Percentiles rank a stretch among this genome's conserved stretches.
Evolutionary conservation across 2,329 filamentous ascomycete species (phyloP).

Genomic region (Trichophyton rubrum): DNA sequence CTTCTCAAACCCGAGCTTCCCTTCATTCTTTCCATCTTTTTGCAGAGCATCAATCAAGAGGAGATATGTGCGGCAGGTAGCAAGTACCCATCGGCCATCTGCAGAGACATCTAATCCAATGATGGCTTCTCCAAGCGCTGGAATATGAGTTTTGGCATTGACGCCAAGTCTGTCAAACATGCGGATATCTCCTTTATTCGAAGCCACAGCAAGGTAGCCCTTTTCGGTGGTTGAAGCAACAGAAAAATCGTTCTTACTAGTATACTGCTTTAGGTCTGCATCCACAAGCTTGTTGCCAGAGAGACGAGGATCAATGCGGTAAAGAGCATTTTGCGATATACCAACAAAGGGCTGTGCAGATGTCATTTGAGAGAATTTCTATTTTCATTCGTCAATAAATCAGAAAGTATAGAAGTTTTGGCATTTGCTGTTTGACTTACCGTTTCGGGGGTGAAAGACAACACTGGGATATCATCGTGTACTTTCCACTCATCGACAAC

Average conservation of each 20-base stretch:
- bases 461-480: conserved; percentile 87
- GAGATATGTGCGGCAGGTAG: conserved; percentile 86
- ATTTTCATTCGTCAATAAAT: conserved; percentile 19
- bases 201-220: conserved; percentile 91
- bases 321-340: conserved; percentile 83
- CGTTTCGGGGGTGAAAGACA: conserved; percentile 83
- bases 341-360: conserved; percentile 90
- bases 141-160: conserved; percentile 94
- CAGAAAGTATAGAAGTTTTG: neutral
- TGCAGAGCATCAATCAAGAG: conserved; percentile 86
- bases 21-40: conserved; percentile 87
- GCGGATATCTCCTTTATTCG: conserved; percentile 93
- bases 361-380: conserved; percentile 96
- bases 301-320: conserved; percentile 82
- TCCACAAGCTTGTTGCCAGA: conserved; percentile 88
- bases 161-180: conserved; percentile 94
- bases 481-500: conserved; percentile 98
- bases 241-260: conserved; percentile 94
- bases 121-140: conserved; percentile 87
- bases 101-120: conserved; percentile 90
- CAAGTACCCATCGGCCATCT: conserved; percentile 89
- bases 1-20: conserved; percentile 95
- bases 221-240: conserved; percentile 89
- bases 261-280: conserved; percentile 85
- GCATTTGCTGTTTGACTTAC: conserved; percentile 27